Evolutionary conservation across 495 filamentous ascomycete species (phyloP).

Genomic region (Paragyromitra xinjiangensis): DNA sequence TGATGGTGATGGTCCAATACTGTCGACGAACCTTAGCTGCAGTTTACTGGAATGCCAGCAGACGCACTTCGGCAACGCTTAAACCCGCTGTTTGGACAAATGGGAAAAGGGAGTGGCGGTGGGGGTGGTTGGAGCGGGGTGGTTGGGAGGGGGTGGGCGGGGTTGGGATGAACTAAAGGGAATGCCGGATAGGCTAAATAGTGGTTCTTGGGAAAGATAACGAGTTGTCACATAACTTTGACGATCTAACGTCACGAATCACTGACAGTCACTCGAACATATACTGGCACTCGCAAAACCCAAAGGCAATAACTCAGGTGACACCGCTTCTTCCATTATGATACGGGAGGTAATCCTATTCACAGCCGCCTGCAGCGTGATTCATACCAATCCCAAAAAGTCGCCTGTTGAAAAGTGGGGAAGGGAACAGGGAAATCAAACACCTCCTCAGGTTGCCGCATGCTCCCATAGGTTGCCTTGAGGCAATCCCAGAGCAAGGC

Average conservation of each 20-base stretch:
- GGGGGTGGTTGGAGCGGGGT: too few relatives aligned
- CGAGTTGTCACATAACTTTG: constrained; percentile 1
- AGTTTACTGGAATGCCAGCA: not conserved
- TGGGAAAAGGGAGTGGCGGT: not conserved
- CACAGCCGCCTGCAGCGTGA: constrained; percentile 43
- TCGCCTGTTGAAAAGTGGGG: constrained; percentile 23
- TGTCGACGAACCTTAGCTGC: not conserved
- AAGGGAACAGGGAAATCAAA: constrained; percentile 29
- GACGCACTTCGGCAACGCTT: not conserved
- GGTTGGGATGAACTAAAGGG: not conserved
- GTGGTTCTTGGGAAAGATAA: not conserved
- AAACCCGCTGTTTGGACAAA: not conserved
- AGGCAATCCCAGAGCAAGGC: constrained; percentile 26
- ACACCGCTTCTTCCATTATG: constrained; percentile 41
- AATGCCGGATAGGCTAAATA: not conserved
- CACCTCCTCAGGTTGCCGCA: constrained; percentile 3
- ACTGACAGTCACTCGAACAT: constrained; percentile 45
- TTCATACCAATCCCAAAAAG: constrained; percentile 40
- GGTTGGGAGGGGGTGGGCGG: too few relatives aligned
- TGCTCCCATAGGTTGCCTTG: constrained; percentile 25
- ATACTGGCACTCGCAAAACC: constrained; percentile 15
- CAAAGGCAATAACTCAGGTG: constrained; percentile 27
- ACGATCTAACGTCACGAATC: constrained; percentile 24
- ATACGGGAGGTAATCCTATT: constrained; percentile 42
- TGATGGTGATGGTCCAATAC: not conserved